Evolutionary conservation across 2,329 filamentous ascomycete species (phyloP).

Genomic region (Nannizziopsis barbatae): DNA sequence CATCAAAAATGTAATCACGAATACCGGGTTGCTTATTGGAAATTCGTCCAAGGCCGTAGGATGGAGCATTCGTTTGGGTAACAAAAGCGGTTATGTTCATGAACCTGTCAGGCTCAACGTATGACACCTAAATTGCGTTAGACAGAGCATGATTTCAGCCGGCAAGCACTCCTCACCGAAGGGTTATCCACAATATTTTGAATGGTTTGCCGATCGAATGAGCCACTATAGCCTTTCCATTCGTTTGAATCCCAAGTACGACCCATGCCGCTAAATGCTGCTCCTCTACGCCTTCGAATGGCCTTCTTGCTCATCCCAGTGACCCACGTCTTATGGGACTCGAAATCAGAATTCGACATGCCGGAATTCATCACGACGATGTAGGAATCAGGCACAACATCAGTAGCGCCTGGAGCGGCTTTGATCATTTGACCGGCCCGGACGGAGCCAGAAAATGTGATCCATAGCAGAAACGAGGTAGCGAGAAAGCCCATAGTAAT

Average conservation of each 20-base stretch:
- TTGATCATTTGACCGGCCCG: slow-evolving; percentile 5
- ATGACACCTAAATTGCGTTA: slow-evolving; percentile 12
- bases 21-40: slow-evolving; percentile 21
- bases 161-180: neutral
- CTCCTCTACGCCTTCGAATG: neutral
- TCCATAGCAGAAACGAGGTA: neutral
- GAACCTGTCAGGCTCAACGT: slow-evolving; percentile 13
- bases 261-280: neutral
- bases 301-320: neutral
- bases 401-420: neutral
- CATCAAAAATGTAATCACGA: slow-evolving; percentile 29
- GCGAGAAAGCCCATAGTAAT: slow-evolving; percentile 1
- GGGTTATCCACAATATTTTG: slow-evolving; percentile 7
- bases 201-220: slow-evolving; percentile 11
- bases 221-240: slow-evolving; percentile 10
- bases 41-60: slow-evolving; percentile 29
- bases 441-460: neutral
- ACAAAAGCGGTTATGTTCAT: slow-evolving; percentile 3
- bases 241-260: neutral
- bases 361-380: slow-evolving; percentile 12
- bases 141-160: neutral
- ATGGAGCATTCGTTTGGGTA: slow-evolving; percentile 17
- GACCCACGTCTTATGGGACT: slow-evolving; percentile 8
- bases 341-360: slow-evolving; percentile 5
- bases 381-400: slow-evolving; percentile 9